Conservation (phyloP, 2,329 filamentous ascomycete genomes). For the Drechslerella coelobrocha region DNA sequence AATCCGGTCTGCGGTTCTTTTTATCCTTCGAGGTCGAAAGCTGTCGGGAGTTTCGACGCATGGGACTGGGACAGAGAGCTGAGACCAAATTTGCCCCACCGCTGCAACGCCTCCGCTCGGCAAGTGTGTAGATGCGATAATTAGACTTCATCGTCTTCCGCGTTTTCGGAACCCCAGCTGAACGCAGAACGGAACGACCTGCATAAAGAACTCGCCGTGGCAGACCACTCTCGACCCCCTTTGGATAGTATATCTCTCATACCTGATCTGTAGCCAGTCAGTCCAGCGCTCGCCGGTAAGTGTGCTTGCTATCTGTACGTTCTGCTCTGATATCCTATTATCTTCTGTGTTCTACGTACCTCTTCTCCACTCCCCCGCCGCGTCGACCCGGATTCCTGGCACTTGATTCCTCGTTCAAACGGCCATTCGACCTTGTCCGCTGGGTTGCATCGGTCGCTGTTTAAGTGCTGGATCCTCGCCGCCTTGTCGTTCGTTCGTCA, state of each 20-base stretch:
- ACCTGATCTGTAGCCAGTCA: not conserved
- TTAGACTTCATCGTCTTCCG: conserved; percentile 4
- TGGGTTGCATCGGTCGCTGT: conserved; percentile 16
- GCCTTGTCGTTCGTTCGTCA: not conserved
- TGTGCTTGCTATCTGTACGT: not conserved
- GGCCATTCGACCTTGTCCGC: conserved; percentile 12
- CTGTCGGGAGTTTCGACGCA: too few species aligned
- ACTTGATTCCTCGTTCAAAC: not conserved
- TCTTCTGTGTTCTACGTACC: too few species aligned
- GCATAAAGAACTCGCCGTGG: not conserved
- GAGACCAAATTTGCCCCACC: conserved; percentile 12
- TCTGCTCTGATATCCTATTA: not conserved
- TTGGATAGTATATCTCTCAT: too few species aligned
- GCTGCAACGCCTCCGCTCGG: not conserved
- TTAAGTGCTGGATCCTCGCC: conserved; percentile 36
- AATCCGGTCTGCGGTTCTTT: not conserved
- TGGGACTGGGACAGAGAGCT: too few species aligned
- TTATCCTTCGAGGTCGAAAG: too few species aligned
- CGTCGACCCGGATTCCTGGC: conserved; percentile 13
- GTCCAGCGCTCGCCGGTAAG: not conserved
- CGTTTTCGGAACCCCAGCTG: conserved; percentile 17
- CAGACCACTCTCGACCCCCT: not conserved
- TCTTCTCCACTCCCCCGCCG: conserved; percentile 1
- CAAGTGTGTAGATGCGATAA: not conserved
- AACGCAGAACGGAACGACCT: not conserved